Evolutionary conservation across 2,329 filamentous ascomycete species (phyloP).

Genomic region (Alternaria alternata): DNA sequence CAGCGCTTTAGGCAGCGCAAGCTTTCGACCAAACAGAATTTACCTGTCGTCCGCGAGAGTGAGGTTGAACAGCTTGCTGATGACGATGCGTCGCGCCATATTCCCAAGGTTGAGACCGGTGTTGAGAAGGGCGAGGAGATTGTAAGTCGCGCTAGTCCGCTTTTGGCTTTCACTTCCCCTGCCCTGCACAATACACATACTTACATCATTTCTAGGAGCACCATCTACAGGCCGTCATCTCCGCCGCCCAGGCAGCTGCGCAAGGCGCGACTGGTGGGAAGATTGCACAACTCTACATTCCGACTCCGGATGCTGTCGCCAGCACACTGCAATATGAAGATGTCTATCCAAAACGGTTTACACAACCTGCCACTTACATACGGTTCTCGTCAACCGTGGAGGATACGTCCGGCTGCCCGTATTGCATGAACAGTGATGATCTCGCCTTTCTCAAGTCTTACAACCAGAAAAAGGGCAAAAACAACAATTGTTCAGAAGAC

Average conservation of each 20-base stretch:
- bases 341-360: slow-evolving; percentile 81
- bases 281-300: slow-evolving; percentile 70
- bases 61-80: slow-evolving; percentile 89
- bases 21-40: slow-evolving; percentile 86
- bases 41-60: slow-evolving; percentile 86
- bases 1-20: slow-evolving; percentile 85
- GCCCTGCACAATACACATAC: slow-evolving; percentile 10
- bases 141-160: slow-evolving; percentile 68
- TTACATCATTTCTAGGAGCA: slow-evolving; percentile 72
- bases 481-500: slow-evolving; percentile 79
- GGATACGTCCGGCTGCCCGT: slow-evolving; percentile 87
- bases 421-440: slow-evolving; percentile 95
- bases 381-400: slow-evolving; percentile 98
- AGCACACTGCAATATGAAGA: slow-evolving; percentile 83
- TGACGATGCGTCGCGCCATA: slow-evolving; percentile 81
- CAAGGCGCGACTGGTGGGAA: slow-evolving; percentile 62
- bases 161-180: slow-evolving; percentile 33
- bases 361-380: slow-evolving; percentile 91
- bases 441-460: slow-evolving; percentile 82
- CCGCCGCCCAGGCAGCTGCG: slow-evolving; percentile 66
- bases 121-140: slow-evolving; percentile 98
- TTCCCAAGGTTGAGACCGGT: slow-evolving; percentile 88
- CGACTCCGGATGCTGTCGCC: slow-evolving; percentile 70
- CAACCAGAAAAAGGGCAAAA: slow-evolving; percentile 75
- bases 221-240: slow-evolving; percentile 88